Evolutionary conservation across 768 basidiomycete species (phyloP).

Genomic region (Hygrophoropsis aurantiaca): DNA sequence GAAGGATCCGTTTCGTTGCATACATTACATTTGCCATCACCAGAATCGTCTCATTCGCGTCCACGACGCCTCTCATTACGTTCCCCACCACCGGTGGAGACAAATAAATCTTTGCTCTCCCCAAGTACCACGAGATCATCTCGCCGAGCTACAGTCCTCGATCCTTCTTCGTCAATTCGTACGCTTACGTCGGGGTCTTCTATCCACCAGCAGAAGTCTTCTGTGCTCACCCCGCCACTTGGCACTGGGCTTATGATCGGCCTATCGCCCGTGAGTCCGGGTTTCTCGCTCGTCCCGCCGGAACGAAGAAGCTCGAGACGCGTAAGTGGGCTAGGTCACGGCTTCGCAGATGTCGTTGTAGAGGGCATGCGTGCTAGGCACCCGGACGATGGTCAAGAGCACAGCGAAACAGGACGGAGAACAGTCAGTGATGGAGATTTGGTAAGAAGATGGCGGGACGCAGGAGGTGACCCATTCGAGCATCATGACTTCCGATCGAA

Average conservation of each 20-base stretch:
- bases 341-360: slow-evolving; percentile 31
- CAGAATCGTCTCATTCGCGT: background rate
- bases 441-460: slow-evolving; percentile 17
- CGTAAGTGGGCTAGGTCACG: slow-evolving; percentile 30
- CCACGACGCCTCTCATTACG: background rate
- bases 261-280: slow-evolving; percentile 71
- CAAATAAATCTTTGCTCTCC: background rate
- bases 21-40: background rate
- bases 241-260: slow-evolving; percentile 69
- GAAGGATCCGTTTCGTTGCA: slow-evolving; percentile 7
- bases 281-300: slow-evolving; percentile 66
- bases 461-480: slow-evolving; percentile 10
- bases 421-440: slow-evolving; percentile 57
- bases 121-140: slow-evolving; percentile 3
- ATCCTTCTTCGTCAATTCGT: background rate
- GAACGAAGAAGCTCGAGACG: slow-evolving; percentile 43
- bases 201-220: slow-evolving; percentile 3
- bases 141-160: background rate
- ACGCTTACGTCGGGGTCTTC: slow-evolving; percentile 2
- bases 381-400: slow-evolving; percentile 6
- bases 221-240: slow-evolving; percentile 14
- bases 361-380: slow-evolving; percentile 16
- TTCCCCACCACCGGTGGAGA: background rate
- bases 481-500: slow-evolving; percentile 6
- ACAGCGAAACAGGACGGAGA: slow-evolving; percentile 30